Evolutionary conservation across 768 basidiomycete species (phyloP), one percentile per base, ranked within the genome.

Genomic region (Tricholoma saponaceum): DNA sequence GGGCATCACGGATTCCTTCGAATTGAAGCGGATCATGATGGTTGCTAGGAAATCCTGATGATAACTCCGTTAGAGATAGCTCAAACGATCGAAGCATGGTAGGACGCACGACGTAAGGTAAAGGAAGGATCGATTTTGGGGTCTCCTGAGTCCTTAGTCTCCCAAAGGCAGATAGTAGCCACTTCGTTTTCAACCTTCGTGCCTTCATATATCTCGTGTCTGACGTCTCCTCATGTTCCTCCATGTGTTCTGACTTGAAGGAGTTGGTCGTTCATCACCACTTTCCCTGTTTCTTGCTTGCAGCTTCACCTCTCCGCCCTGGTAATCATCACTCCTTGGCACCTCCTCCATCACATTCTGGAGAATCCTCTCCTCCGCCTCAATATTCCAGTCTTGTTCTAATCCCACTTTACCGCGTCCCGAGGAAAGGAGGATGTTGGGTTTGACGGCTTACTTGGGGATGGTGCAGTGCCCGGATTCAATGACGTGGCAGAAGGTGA

Each of bases 1-100:
- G 0, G 97, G 97, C 97, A 99, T 99, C 74, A 98, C 93, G 46
- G 89, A 90, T 70, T 99, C 97, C 64, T 84, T 86, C 4, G 82
- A 69, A 64, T 89, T 90, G 78, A 98, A 98, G 16, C 63, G 74
- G n/a, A n/a, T n/a, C n/a, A n/a, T n/a, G 67, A 99, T 96, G 0
- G 94, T 96, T 0, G 97, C n/a, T n/a, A n/a, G 97, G 70, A 84
- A 84, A 64, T 94, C 89, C 92, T 96, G 22, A 30, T 5, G 4
- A 7, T 7, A 20, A n/a, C 28, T 49, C 55, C 51, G 26, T 54
- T 50, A 22, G n/a, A 16, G 22, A 12, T 23, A 23, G 23, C n/a
- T 26, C 16, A 30, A 26, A 7, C 23, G 20, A 41, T 18, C n/a
- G 28, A 13, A 28, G 10, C 16, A 16, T n/a, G 23, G 22, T 5